Evolutionary conservation across 2,329 filamentous ascomycete genomes (phyloP), one percentile per base, ranked within the genome.

Genomic region (Xylaria sp.): DNA sequence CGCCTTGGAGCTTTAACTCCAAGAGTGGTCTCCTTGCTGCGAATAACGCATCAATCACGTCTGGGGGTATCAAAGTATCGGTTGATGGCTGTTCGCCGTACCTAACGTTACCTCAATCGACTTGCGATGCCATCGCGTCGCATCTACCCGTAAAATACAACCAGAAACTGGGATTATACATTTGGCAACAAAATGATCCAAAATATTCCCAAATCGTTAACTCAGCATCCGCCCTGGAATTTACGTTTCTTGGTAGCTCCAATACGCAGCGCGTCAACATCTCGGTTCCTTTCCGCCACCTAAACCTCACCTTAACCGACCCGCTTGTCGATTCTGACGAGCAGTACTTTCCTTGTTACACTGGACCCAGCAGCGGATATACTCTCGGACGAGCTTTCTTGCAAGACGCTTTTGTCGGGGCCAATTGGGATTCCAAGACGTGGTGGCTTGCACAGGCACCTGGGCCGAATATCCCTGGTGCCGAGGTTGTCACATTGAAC

Each of bases 381-480:
- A 75, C 74, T 2, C 79, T 85, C 1, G 84, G 84, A 0, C 79
- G 82, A 20, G 81, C 82, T 0, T 85, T 85, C 68, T 75, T 85
- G 1, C 84, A 86, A 69, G 83, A 83, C 33, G 82, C 83, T 3
- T 85, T 85, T 52, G 64, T 85, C 0, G 82, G 80, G 3, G 80
- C 79, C 7, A 82, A 83, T 68, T 83, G 80, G 79, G 75, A 76
- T 20, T 49, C 70, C 0, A 75, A 77, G 25, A 77, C 72, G 18
- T 78, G 77, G 75, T 83, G 80, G 76, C 74, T 84, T 9, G 82
- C 78, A 5, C 81, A 83, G 64, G 82, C 81, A 4, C 81, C 82
- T 1, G 82, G 81, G 0, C 82, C 82, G 0, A 78, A 75, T 49
- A 69, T 80, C 57, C 68, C 74, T n/a, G 59, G 64, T 4, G 48